Evolutionary conservation across 768 basidiomycete species (phyloP), one percentile per base, ranked within the genome.

Genomic region (Mycena crocata): DNA sequence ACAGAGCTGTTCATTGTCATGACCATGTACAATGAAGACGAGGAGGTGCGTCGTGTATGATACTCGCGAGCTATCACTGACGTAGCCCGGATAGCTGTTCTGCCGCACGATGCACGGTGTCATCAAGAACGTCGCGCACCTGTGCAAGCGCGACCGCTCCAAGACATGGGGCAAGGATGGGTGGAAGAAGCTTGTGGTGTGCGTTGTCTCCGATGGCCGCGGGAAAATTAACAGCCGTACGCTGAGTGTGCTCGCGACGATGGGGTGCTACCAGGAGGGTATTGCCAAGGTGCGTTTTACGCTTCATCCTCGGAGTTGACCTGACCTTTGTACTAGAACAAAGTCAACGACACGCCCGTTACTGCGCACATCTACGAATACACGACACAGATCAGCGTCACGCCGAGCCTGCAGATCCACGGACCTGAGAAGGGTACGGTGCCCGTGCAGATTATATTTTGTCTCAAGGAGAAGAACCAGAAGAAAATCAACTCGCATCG

Each of bases 171-270:
- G 96, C 1, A 92, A 93, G 76, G 96, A 98, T 0, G 95, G 95
- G 1, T 99, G 97, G 97, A 96, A 98, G 84, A 98, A 98, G 85
- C 94, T 97, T 35, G 96, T 96, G 10, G 92, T 97, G 13, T 95
- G 93, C 73, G 90, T 96, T 71, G 95, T 97, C 10, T 93, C 91
- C 44, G 94, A 96, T 77, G 95, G 94, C 1, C 86, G 95, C 32
- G 75, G 80, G 68, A 95, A 95, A 85, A 93, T 97, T 78, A 94
- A 95, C 75, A 86, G 91, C 45, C 81, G 94, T 66, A 93, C 92
- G 19, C 77, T 95, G 73, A 92, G 89, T 68, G 93, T 96, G 35
- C 87, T 99, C 64, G 97, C 96, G 15, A 89, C 95, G 5, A 91
- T 98, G 88, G 97, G 97, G 9, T 90, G 88, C 26, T 98, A 98